These are phyloP conservation scores for Rhodomyrtus tomentosa DNA, from an alignment of 345 rosid species.

Conservation along the genomic window DNA sequence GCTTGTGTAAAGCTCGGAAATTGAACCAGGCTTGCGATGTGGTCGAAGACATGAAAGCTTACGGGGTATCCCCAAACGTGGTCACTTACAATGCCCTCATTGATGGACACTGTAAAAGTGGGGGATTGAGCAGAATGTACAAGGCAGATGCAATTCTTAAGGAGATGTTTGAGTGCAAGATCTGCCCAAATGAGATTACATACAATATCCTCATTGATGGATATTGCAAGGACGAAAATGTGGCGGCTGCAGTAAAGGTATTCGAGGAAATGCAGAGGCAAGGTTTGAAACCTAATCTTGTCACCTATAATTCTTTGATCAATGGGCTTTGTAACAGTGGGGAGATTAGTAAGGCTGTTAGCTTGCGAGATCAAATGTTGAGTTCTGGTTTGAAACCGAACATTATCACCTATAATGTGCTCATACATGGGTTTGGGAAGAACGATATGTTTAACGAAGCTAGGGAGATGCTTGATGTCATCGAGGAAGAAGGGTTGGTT, in stretches of 20 bases:
- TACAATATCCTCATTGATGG: conserved; percentile 78
- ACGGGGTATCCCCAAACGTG: conserved; percentile 40
- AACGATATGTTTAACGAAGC: conserved; percentile 52
- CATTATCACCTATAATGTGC: conserved; percentile 50
- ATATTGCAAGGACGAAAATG: conserved; percentile 62
- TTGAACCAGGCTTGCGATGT: conserved; percentile 57
- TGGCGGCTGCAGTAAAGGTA: conserved; percentile 36
- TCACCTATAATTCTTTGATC: conserved; percentile 55
- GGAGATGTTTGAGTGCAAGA: conserved; percentile 48
- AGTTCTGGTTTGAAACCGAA: conserved; percentile 36
- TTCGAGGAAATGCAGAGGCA: conserved; percentile 63
- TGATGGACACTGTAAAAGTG: conserved; percentile 58
- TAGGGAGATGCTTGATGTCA: conserved; percentile 24
- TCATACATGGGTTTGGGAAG: conserved; percentile 66
- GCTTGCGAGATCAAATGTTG: conserved; percentile 45
- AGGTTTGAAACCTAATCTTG: conserved; percentile 35
- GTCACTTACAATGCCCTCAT: conserved; percentile 61
- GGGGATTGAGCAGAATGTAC: conserved; percentile 58
- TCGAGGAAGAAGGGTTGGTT: conserved; percentile 28
- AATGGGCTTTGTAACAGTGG: conserved; percentile 40
- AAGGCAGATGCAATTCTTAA: conserved; percentile 60
- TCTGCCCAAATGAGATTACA: conserved; percentile 40
- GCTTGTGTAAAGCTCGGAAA: conserved; percentile 65
- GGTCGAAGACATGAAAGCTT: conserved; percentile 56
- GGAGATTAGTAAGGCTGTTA: conserved; percentile 40